Evolutionary conservation across 768 basidiomycete genomes (phyloP).

Genomic region (Xerocomus potaroensis): DNA sequence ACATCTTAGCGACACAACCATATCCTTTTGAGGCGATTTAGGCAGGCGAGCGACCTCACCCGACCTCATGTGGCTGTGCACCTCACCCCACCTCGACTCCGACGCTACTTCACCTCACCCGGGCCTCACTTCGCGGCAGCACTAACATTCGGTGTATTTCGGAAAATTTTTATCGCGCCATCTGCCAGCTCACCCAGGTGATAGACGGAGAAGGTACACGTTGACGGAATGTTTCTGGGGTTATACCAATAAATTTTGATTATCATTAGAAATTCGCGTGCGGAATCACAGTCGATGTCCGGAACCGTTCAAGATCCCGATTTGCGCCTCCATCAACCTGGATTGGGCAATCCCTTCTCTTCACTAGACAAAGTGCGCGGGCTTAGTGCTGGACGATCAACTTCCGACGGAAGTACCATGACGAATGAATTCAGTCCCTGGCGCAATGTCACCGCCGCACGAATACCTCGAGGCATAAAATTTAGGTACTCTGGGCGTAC

Average conservation of each 20-base stretch:
- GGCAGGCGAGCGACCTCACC: too few relatives aligned
- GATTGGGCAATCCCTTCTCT: conserved; percentile 8
- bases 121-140: too few relatives aligned
- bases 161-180: conserved; percentile 21
- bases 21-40: too few relatives aligned
- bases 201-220: conserved; percentile 29
- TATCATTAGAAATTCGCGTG: conserved; percentile 24
- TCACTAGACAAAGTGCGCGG: conserved; percentile 14
- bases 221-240: conserved; percentile 21
- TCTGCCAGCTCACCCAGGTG: conserved; percentile 18
- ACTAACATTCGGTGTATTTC: conserved; percentile 10
- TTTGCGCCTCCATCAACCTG: conserved; percentile 5
- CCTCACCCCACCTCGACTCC: too few relatives aligned
- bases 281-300: conserved; percentile 17
- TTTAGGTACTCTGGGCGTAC: conserved; percentile 28
- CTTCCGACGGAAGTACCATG: conserved; percentile 26
- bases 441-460: conserved; percentile 31
- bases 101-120: too few relatives aligned
- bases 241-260: conserved; percentile 26
- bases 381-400: conserved; percentile 21
- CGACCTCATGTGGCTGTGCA: too few relatives aligned
- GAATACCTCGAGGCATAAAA: conserved; percentile 30
- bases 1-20: too few relatives aligned
- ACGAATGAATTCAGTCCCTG: conserved; percentile 24
- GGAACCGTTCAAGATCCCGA: conserved; percentile 20